These are phyloP conservation scores for Naematelia encephala DNA, from an alignment of 768 basidiomycete genomes.

Conservation along the genomic window DNA sequence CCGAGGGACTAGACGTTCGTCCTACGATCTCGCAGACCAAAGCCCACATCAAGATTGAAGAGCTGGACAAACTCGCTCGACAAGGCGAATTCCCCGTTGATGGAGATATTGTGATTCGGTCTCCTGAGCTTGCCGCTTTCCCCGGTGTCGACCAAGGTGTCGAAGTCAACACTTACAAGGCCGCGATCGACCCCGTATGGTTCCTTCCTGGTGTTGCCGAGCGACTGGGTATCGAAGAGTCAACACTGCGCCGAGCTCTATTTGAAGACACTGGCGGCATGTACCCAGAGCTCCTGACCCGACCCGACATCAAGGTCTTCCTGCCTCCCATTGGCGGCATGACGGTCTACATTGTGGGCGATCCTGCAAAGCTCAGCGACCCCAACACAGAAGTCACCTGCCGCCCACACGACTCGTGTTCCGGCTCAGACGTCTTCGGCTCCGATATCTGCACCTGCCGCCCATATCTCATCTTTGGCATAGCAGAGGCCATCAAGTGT, in stretches of 20 bases:
- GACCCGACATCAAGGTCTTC: conserved; percentile 93
- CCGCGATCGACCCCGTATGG: conserved; percentile 96
- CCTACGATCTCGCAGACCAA: conserved; percentile 92
- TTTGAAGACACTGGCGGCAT: conserved; percentile 76
- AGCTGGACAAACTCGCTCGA: conserved; percentile 76
- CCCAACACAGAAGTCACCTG: conserved; percentile 46
- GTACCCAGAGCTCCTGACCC: conserved; percentile 84
- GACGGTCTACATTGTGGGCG: conserved; percentile 93
- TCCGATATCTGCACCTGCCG: conserved; percentile 57
- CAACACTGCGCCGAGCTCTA: conserved; percentile 76
- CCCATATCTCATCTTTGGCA: conserved; percentile 86
- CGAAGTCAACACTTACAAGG: conserved; percentile 84
- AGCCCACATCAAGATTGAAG: conserved; percentile 87
- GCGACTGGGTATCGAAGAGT: conserved; percentile 87
- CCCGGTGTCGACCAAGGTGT: conserved; percentile 62
- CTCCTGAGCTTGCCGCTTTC: conserved; percentile 50
- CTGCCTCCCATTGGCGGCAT: conserved; percentile 84
- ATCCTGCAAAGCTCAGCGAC: conserved; percentile 61
- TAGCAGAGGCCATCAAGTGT: conserved; percentile 83
- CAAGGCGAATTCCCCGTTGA: conserved; percentile 72
- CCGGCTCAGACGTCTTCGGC: conserved; percentile 93
- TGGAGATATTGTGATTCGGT: conserved; percentile 74
- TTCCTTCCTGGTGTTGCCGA: conserved; percentile 89
- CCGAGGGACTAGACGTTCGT: conserved; percentile 69
- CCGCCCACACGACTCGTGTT: conserved; percentile 80